These are phyloP conservation scores for Trichoderma oligosporum DNA, from an alignment of 2,329 filamentous ascomycete species.

Conservation along the genomic window DNA sequence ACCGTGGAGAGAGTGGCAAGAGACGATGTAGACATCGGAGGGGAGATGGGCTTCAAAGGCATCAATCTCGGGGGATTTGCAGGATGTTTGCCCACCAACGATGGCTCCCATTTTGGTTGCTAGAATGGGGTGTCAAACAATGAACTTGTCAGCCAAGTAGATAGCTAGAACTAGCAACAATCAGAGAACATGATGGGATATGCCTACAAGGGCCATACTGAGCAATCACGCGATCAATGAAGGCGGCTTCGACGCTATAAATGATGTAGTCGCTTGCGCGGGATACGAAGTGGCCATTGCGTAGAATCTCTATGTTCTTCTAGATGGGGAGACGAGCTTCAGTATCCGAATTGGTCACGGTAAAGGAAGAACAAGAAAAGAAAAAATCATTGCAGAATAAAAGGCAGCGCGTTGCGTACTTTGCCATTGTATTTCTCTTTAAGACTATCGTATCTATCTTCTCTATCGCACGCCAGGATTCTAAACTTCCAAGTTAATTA, in stretches of 20 bases:
- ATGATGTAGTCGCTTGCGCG: conserved; percentile 97
- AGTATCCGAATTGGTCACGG: conserved; percentile 37
- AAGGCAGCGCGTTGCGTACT: conserved; percentile 55
- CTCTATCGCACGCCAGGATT: conserved; percentile 89
- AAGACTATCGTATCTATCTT: conserved; percentile 80
- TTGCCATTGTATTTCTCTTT: conserved; percentile 76
- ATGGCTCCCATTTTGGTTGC: conserved; percentile 94
- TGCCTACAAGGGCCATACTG: conserved; percentile 82
- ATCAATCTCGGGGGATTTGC: conserved; percentile 92
- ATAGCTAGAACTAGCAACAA: not conserved
- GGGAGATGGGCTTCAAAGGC: conserved; percentile 91
- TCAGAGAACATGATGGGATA: conserved; percentile 14
- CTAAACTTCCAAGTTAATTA: conserved; percentile 48
- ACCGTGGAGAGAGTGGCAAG: conserved; percentile 93
- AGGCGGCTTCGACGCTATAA: conserved; percentile 94
- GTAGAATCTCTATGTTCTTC: conserved; percentile 82
- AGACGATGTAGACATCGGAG: conserved; percentile 84
- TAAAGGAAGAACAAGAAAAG: conserved; percentile 21
- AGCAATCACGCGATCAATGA: conserved; percentile 82
- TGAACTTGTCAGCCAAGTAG: not conserved
- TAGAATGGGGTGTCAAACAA: conserved; percentile 36
- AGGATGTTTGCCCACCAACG: conserved; percentile 95
- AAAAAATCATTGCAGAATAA: not conserved
- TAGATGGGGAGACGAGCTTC: conserved; percentile 41
- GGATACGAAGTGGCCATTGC: conserved; percentile 93